Percentiles rank a stretch among this genome's conserved stretches.
phyloP scores from a whole-genome alignment of 495 filamentous ascomycete genomes.

The Hapsidospora chrysogenum region DNA sequence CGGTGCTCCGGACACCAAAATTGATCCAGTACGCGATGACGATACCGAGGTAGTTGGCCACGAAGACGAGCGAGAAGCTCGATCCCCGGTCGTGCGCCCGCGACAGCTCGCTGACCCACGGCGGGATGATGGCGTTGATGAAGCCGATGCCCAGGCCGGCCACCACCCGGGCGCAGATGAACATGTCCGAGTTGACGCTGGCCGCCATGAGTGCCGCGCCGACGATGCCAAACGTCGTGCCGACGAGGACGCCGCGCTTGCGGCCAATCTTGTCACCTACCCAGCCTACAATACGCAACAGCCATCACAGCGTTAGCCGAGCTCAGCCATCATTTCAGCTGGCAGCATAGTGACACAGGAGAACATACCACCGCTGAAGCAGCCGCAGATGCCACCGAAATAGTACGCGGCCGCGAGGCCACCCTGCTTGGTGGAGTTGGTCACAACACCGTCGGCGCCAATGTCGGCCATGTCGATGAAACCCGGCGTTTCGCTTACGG shows the following conservation, averaged over 20 bases:
- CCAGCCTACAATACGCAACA: conserved; percentile 21
- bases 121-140: conserved; percentile 17
- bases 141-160: conserved; percentile 38
- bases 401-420: conserved; percentile 39
- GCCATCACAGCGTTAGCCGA: conserved; percentile 7
- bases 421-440: conserved; percentile 15
- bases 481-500: conserved; percentile 37
- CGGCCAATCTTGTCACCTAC: conserved; percentile 19
- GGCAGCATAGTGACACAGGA: no score
- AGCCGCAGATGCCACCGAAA: conserved; percentile 35
- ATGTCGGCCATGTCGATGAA: conserved; percentile 25
- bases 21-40: conserved; percentile 46
- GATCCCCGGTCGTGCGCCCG: conserved; percentile 28
- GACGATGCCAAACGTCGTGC: conserved; percentile 33
- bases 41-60: conserved; percentile 41
- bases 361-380: conserved; percentile 14
- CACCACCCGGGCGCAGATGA: conserved; percentile 36
- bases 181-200: conserved; percentile 31
- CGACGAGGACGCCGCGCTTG: conserved; percentile 36
- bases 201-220: conserved; percentile 36
- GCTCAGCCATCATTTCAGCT: no score
- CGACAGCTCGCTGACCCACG: conserved; percentile 28
- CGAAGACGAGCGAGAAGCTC: conserved; percentile 34
- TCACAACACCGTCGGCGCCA: conserved; percentile 8
- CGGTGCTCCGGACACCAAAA: conserved; percentile 36